phyloP scores from a whole-genome alignment of 176 grass and related monocot species.

The Zea mays region Zm-B73-REFERENCE-NAM-5.0 NC_050096.1:107674501-107675000 shows the following conservation, averaged over 20 bases:
- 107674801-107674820: constrained; percentile 73
- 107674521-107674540: constrained; percentile 46
- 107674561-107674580: constrained; percentile 67
- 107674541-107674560: constrained; percentile 49
- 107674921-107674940: constrained; percentile 94
- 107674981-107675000: constrained; percentile 51
- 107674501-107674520: constrained; percentile 71
- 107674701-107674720: constrained; percentile 84
- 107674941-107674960: constrained; percentile 80
- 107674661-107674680: constrained; percentile 57
- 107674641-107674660: constrained; percentile 66
- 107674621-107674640: constrained; percentile 89
- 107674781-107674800: constrained; percentile 64
- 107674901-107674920: constrained; percentile 66
- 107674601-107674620: constrained; percentile 72
- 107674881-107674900: constrained; percentile 68
- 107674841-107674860: constrained; percentile 89
- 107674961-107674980: constrained; percentile 64
- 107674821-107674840: constrained; percentile 71
- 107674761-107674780: constrained; percentile 55
- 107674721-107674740: constrained; percentile 61
- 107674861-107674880: constrained; percentile 67
- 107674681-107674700: constrained; percentile 55
- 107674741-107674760: constrained; percentile 79
- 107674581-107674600: constrained; percentile 68